A percentile compares a stretch with the other conserved stretches of the same genome.
Conservation (phyloP, 768 basidiomycete species). For the Holtermanniella nyarrowii region DNA sequence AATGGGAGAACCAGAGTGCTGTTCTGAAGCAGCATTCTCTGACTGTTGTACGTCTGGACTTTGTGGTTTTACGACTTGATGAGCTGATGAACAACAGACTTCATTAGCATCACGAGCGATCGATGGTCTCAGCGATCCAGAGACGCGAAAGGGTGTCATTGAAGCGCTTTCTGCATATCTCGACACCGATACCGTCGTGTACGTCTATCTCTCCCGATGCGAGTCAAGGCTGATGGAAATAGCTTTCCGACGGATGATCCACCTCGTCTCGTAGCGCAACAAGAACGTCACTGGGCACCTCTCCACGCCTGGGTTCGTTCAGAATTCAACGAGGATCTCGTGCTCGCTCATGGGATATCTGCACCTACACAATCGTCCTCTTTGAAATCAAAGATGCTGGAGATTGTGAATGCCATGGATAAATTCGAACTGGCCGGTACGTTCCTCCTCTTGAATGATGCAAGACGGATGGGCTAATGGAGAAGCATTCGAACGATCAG, state of each 20-base stretch:
- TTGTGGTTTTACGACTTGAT: not conserved
- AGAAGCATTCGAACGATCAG: slow-evolving; percentile 80
- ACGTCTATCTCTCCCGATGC: slow-evolving; percentile 2
- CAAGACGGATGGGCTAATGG: not conserved
- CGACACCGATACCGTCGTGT: slow-evolving; percentile 69
- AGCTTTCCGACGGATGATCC: slow-evolving; percentile 80
- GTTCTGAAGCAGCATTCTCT: slow-evolving; percentile 80
- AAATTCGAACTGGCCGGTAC: slow-evolving; percentile 81
- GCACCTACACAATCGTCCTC: slow-evolving; percentile 58
- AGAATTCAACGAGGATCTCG: slow-evolving; percentile 58
- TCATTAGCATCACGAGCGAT: slow-evolving; percentile 82
- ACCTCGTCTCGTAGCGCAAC: slow-evolving; percentile 61
- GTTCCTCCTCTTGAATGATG: slow-evolving; percentile 27
- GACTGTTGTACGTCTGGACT: slow-evolving; percentile 57
- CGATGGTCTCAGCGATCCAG: slow-evolving; percentile 57
- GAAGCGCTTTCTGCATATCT: slow-evolving; percentile 68
- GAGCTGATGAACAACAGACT: slow-evolving; percentile 50
- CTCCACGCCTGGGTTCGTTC: slow-evolving; percentile 66
- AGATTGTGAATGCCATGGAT: slow-evolving; percentile 56
- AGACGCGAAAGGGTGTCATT: slow-evolving; percentile 54
- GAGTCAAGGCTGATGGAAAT: not conserved
- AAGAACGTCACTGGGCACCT: slow-evolving; percentile 78
- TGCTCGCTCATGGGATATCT: slow-evolving; percentile 61
- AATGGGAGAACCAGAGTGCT: slow-evolving; percentile 90
- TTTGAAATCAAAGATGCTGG: slow-evolving; percentile 53